A percentile compares a stretch with the other conserved stretches of the same genome.
Evolutionary conservation across 106 monocot genomes (phyloP).

Genomic region (Acorus gramineus): DNA sequence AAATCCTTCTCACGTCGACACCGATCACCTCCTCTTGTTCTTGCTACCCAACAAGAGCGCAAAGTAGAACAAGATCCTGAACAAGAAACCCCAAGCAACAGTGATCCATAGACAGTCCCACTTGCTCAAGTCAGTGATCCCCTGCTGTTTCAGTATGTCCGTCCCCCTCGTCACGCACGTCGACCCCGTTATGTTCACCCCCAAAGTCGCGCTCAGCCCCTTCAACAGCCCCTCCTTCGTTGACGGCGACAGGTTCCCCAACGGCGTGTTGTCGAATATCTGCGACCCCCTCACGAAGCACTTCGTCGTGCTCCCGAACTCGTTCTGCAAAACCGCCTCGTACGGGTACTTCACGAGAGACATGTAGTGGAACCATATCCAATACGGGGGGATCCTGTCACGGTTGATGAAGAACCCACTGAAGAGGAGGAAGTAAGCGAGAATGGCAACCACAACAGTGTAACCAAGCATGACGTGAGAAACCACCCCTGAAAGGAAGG

Average conservation of each 20-base stretch:
- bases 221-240: slow-evolving; percentile 43
- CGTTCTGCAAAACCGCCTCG: slow-evolving; percentile 81
- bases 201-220: slow-evolving; percentile 37
- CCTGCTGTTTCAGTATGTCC: slow-evolving; percentile 53
- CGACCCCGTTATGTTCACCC: slow-evolving; percentile 20
- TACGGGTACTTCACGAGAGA: slow-evolving; percentile 94
- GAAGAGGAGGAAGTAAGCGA: slow-evolving; percentile 87
- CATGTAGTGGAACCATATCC: slow-evolving; percentile 96
- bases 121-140: slow-evolving; percentile 51
- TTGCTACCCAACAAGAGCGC: slow-evolving; percentile 59
- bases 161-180: slow-evolving; percentile 61
- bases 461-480: slow-evolving; percentile 67
- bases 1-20: too few species aligned
- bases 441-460: slow-evolving; percentile 64
- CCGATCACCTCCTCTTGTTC: slow-evolving; percentile 63
- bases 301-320: slow-evolving; percentile 51
- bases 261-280: slow-evolving; percentile 86
- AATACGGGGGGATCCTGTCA: slow-evolving; percentile 65
- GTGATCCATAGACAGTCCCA: slow-evolving; percentile 70
- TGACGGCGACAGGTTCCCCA: slow-evolving; percentile 27
- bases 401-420: slow-evolving; percentile 95
- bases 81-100: slow-evolving; percentile 79
- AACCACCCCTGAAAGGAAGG: slow-evolving; percentile 83
- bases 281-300: slow-evolving; percentile 68
- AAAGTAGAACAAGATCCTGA: slow-evolving; percentile 76